Evolutionary conservation across 257 asterid species (phyloP).

Genomic region (Craterostigma plantagineum): DNA sequence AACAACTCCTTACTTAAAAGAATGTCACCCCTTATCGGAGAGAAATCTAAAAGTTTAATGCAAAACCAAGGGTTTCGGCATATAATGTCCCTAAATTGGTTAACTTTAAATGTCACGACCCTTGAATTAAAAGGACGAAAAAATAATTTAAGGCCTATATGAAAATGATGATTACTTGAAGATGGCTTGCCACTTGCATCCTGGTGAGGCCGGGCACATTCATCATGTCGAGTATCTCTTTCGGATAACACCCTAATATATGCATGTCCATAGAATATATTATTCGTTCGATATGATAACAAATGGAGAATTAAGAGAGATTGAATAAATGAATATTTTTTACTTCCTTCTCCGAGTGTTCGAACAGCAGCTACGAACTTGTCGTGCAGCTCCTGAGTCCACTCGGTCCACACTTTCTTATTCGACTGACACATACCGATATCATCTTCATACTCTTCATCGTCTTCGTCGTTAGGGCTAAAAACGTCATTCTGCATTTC

Average conservation of each 20-base stretch:
- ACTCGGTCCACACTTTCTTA: neutral
- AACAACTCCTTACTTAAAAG: no score
- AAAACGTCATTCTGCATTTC: neutral
- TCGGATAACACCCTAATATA: constrained; percentile 3
- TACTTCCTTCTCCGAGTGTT: constrained; percentile 1
- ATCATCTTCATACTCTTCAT: neutral
- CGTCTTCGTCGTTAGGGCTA: neutral
- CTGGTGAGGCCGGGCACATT: constrained; percentile 1
- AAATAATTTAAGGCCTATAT: no score
- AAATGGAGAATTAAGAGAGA: neutral
- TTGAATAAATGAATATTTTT: neutral
- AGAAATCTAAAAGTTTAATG: no score
- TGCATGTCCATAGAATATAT: neutral
- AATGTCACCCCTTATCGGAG: no score
- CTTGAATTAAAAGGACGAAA: no score
- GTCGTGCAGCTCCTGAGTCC: neutral
- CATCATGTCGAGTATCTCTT: neutral
- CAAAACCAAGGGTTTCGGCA: no score
- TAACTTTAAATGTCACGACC: no score
- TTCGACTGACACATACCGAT: neutral
- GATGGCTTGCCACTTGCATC: constrained; percentile 1
- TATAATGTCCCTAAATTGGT: no score
- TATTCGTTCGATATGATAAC: neutral
- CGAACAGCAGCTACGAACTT: neutral
- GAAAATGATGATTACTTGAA: neutral